Evolutionary conservation across 2,329 filamentous ascomycete genomes (phyloP).

Genomic region (Sclerotinia sclerotiorum): DNA sequence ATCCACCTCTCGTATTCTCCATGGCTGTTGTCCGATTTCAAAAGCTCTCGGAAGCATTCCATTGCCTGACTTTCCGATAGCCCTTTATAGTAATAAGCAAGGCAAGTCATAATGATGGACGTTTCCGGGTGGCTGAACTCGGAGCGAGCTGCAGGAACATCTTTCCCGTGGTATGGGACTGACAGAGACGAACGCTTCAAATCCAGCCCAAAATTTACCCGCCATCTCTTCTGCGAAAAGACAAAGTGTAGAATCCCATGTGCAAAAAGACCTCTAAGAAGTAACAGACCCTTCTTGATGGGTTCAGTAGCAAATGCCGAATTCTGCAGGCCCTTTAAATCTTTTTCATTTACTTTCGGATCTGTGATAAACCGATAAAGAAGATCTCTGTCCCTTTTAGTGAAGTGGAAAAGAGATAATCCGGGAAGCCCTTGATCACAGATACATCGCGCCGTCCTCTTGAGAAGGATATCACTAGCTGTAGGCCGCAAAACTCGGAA

Average conservation of each 20-base stretch:
- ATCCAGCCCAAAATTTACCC: slow-evolving; percentile 63
- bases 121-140: slow-evolving; percentile 65
- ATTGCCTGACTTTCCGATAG: slow-evolving; percentile 52
- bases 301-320: slow-evolving; percentile 35
- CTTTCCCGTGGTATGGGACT: slow-evolving; percentile 61
- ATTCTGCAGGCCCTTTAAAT: slow-evolving; percentile 35
- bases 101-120: slow-evolving; percentile 54
- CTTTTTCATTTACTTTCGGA: neutral
- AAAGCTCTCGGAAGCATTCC: slow-evolving; percentile 48
- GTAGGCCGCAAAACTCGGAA: slow-evolving; percentile 48
- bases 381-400: neutral
- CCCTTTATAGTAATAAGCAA: slow-evolving; percentile 58
- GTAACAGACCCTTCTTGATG: slow-evolving; percentile 44
- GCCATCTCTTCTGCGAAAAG: slow-evolving; percentile 59
- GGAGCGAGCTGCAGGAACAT: slow-evolving; percentile 52
- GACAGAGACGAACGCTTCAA: slow-evolving; percentile 49
- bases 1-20: slow-evolving; percentile 55
- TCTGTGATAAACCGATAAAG: slow-evolving; percentile 22
- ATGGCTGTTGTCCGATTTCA: slow-evolving; percentile 52
- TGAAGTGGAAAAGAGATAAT: slow-evolving; percentile 42
- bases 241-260: slow-evolving; percentile 54
- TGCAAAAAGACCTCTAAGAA: slow-evolving; percentile 57
- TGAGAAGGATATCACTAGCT: slow-evolving; percentile 40
- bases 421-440: slow-evolving; percentile 47
- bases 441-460: slow-evolving; percentile 43